These are phyloP conservation scores for Panicum hallii DNA, from an alignment of 202 grass and related monocot genomes.

Conservation along the genomic window DNA sequence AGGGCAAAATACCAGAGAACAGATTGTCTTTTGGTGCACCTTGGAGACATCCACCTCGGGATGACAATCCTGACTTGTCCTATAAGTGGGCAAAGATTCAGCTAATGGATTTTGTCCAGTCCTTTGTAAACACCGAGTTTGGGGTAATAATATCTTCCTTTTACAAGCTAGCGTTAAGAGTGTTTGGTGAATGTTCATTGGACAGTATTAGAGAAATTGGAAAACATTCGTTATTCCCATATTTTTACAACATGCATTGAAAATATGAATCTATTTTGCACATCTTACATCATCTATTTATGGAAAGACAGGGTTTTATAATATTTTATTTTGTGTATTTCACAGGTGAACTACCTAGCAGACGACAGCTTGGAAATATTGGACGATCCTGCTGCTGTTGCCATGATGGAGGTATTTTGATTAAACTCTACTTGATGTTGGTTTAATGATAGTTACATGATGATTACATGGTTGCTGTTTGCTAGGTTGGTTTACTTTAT, in stretches of 20 bases:
- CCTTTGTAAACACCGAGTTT: slow-evolving; percentile 82
- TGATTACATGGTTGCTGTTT: slow-evolving; percentile 32
- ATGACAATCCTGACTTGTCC: slow-evolving; percentile 53
- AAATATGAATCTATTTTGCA: slow-evolving; percentile 5
- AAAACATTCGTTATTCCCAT: not conserved
- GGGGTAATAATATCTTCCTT: slow-evolving; percentile 67
- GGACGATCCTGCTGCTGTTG: slow-evolving; percentile 81
- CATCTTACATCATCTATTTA: slow-evolving; percentile 27
- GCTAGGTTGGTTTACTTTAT: slow-evolving; percentile 94
- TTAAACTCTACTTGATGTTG: slow-evolving; percentile 24
- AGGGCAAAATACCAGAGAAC: slow-evolving; percentile 74
- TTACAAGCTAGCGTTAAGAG: slow-evolving; percentile 25
- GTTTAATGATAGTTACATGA: slow-evolving; percentile 35
- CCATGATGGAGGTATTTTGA: slow-evolving; percentile 79
- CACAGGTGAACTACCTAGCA: slow-evolving; percentile 89
- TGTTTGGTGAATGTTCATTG: slow-evolving; percentile 12
- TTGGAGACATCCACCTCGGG: slow-evolving; percentile 81
- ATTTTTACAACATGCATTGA: not conserved
- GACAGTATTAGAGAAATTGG: not conserved
- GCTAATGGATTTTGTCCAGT: slow-evolving; percentile 95
- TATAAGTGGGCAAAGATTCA: slow-evolving; percentile 95
- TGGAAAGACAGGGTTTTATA: slow-evolving; percentile 5
- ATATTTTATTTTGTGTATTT: slow-evolving; percentile 32
- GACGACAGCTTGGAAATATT: slow-evolving; percentile 94
- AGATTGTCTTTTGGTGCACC: slow-evolving; percentile 80